Evolutionary conservation across 179 eudicot species (phyloP).

Genomic region (Camellia oleifera): DNA sequence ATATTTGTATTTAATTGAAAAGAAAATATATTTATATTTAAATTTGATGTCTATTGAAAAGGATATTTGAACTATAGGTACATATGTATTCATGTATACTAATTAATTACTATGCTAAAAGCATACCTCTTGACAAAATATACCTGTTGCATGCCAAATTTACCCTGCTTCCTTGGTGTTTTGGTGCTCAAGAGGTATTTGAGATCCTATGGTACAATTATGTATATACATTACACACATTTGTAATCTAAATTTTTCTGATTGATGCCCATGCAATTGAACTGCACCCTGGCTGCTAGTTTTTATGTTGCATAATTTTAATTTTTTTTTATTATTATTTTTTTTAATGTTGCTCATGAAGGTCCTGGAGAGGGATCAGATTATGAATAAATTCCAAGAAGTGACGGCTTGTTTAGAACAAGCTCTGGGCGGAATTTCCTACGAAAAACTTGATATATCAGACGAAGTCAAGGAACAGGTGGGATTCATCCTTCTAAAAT

Average conservation of each 20-base stretch:
- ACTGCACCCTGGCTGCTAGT: not conserved
- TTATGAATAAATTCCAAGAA: conserved; percentile 70
- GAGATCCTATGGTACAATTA: not conserved
- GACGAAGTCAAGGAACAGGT: conserved; percentile 98
- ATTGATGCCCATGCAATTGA: not conserved
- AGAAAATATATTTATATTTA: not conserved
- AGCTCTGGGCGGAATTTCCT: conserved; percentile 62
- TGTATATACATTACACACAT: not conserved
- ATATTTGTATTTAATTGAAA: no score
- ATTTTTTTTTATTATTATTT: not conserved
- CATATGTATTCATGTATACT: not conserved
- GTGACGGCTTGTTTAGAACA: conserved; percentile 69
- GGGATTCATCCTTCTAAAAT: conserved; percentile 14
- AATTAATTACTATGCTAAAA: not conserved
- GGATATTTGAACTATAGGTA: not conserved
- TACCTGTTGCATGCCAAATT: not conserved
- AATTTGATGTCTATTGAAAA: not conserved
- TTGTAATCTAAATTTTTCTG: not conserved
- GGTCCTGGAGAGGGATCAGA: conserved; percentile 76
- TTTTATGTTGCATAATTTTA: not conserved
- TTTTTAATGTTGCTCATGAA: conserved; percentile 23
- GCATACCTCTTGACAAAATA: not conserved
- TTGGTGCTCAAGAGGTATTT: not conserved
- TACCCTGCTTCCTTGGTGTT: not conserved
- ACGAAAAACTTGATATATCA: conserved; percentile 75